phyloP scores from a whole-genome alignment of 495 filamentous ascomycete genomes.

The Talaromyces borbonicus region DNA sequence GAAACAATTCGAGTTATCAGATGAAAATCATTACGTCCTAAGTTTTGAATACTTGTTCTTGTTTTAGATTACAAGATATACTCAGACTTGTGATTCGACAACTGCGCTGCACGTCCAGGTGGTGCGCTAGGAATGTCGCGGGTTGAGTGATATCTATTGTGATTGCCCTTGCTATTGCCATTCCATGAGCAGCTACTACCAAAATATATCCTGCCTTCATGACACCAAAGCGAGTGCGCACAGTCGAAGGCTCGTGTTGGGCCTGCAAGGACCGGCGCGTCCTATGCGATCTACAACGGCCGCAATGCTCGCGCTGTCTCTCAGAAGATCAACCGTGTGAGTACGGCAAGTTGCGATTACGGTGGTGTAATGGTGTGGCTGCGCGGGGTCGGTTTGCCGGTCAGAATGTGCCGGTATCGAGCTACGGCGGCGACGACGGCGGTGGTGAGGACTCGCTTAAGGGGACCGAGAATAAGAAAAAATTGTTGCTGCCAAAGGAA shows the following conservation, averaged over 20 bases:
- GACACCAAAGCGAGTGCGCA: constrained; percentile 22
- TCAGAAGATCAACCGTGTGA: constrained; percentile 22
- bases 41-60: too few relatives aligned
- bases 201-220: constrained; percentile 3
- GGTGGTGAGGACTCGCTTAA: too few relatives aligned
- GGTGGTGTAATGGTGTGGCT: constrained; percentile 23
- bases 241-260: constrained; percentile 29
- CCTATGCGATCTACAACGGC: constrained; percentile 24
- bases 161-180: too few relatives aligned
- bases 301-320: constrained; percentile 22
- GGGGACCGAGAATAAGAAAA: constrained; percentile 9
- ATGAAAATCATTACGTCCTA: too few relatives aligned
- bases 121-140: too few relatives aligned
- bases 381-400: constrained; percentile 19
- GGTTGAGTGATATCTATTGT: too few relatives aligned
- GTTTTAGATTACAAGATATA: too few relatives aligned
- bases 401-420: constrained; percentile 20
- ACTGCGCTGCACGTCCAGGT: too few relatives aligned
- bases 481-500: neutral
- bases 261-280: constrained; percentile 29
- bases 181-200: too few relatives aligned
- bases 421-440: constrained; percentile 7
- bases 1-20: too few relatives aligned
- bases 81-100: too few relatives aligned
- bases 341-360: constrained; percentile 25